Conservation (phyloP, 2,329 filamentous ascomycete genomes). For the Calonectria pteridis region DNA sequence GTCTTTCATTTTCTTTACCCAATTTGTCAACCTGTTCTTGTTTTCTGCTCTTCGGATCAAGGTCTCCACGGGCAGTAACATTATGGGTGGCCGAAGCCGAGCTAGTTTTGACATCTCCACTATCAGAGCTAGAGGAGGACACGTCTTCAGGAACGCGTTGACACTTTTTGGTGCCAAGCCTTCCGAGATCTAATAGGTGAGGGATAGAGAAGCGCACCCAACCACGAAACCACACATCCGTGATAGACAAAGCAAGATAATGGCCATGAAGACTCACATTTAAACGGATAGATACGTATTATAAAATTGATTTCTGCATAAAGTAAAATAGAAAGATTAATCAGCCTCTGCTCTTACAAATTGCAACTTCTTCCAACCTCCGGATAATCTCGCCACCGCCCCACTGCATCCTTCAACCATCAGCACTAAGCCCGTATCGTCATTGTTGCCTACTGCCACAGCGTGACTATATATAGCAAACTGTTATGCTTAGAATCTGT, state of each 20-base stretch:
- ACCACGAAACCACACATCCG: neutral
- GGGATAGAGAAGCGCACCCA: neutral
- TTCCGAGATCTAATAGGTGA: neutral
- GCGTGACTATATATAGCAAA: neutral
- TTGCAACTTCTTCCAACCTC: neutral
- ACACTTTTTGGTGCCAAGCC: neutral
- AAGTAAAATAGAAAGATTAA: neutral
- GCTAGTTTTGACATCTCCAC: neutral
- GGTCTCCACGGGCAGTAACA: too few species aligned
- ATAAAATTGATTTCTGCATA: neutral
- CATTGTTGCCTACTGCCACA: neutral
- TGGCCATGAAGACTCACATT: too few species aligned
- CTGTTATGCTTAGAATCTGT: neutral
- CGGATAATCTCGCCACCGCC: neutral
- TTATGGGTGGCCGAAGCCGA: too few species aligned
- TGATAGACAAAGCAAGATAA: neutral
- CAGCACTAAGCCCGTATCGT: neutral
- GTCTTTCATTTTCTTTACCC: too few species aligned
- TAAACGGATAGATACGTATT: too few species aligned
- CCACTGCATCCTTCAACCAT: neutral
- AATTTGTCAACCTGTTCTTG: too few species aligned
- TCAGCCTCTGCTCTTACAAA: neutral
- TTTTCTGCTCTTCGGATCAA: too few species aligned
- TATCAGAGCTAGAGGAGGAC: neutral
- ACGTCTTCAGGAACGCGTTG: neutral